Base-by-base conservation (phyloP, 495 filamentous ascomycete species). In the Podospora comata region DNA sequence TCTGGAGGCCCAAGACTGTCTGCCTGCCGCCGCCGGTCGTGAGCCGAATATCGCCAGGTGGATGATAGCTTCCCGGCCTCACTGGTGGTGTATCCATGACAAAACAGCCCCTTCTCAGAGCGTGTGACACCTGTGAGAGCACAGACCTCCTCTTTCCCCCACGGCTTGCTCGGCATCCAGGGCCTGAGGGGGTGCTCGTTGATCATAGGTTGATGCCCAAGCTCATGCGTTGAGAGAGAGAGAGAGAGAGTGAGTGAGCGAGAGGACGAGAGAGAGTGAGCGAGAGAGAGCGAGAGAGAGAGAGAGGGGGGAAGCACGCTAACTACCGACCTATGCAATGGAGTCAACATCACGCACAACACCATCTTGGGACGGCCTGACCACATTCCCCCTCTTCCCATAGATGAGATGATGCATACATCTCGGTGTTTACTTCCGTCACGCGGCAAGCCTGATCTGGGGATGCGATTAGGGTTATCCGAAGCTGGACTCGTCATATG, bases 261-360 rank as follows among this genome's bases (percentile, higher is more conserved):
- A n/a, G n/a, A n/a, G n/a, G n/a, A n/a, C n/a, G 1, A 23, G 23
- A 23, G 23, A 23, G 23, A 23, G 23, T 1, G 23, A 23, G 23
- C 1, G 23, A 23, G 20, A 23, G 20, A 23, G 20, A 23, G 20
- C 1, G 20, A 23, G 20, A 23, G 20, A 23, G 20, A 23, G 20
- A 1, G 20, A 1, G 20, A 1, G 20, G 20, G 23, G 39, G 39
- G 39, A 18, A 48, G 15, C 15, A 48, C 39, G 39, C 39, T 48
- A 72, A 72, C 67, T 71, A 71, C 70, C 70, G 67, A n/a, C 44
- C 3, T 48, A 48, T 11, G 13, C 7, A 48, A 9, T 48, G 39
- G 39, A 48, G 39, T 48, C 39, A 48, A 11, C 39, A 48, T 48
- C 39, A 48, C 39, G 39, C 39, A 48, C 39, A 60, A 62, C 39